phyloP scores from a whole-genome alignment of 2,329 filamentous ascomycete species.

The Fusarium sacchari region DNA sequence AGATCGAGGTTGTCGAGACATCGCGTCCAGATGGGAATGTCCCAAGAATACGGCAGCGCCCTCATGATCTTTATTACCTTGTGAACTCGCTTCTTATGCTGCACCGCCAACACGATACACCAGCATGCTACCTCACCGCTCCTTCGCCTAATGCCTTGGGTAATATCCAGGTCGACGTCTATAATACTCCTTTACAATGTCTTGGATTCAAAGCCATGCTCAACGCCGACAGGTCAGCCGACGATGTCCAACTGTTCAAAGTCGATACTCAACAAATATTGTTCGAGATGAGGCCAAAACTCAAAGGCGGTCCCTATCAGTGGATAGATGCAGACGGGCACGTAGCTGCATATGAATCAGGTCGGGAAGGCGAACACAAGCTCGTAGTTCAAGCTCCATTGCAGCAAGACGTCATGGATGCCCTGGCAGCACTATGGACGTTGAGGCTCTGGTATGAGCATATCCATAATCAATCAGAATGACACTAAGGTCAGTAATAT shows the following conservation, averaged over 20 bases:
- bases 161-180: slow-evolving; percentile 3
- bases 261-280: not conserved
- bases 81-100: slow-evolving; percentile 6
- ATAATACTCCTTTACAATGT: accelerated
- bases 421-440: slow-evolving; percentile 18
- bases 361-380: not conserved
- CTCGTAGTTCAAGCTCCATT: not conserved
- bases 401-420: not conserved
- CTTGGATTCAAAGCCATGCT: slow-evolving; percentile 8
- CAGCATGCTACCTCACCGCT: slow-evolving; percentile 24
- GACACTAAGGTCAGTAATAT: not conserved
- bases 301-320: slow-evolving; percentile 16
- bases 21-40: not conserved
- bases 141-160: slow-evolving; percentile 11
- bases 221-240: slow-evolving; percentile 8
- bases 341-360: slow-evolving; percentile 2
- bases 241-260: slow-evolving; percentile 3
- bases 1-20: not conserved
- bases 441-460: slow-evolving; percentile 27
- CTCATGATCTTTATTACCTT: slow-evolving; percentile 22
- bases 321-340: not conserved
- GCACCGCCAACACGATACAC: not conserved
- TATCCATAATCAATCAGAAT: not conserved
- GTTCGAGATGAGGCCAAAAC: slow-evolving; percentile 9
- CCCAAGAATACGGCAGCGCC: not conserved